A percentile compares a stretch with the other conserved stretches of the same genome.
Conservation (phyloP, 176 grass and related monocot genomes). For the Chloris gayana region DNA sequence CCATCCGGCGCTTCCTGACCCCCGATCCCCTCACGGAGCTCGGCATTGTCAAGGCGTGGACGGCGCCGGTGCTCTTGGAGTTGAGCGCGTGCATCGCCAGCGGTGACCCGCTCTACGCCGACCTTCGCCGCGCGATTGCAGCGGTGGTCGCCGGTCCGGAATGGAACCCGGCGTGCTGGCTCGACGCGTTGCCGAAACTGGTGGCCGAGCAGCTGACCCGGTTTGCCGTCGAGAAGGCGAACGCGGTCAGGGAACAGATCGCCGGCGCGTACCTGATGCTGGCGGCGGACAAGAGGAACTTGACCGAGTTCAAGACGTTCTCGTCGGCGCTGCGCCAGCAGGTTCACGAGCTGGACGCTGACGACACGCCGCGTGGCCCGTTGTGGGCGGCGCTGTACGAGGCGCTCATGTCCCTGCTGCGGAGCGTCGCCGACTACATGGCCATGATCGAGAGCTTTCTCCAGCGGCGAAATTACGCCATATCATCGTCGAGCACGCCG, state of each 20-base stretch:
- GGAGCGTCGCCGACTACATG: neutral
- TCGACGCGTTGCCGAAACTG: neutral
- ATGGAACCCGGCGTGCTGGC: neutral
- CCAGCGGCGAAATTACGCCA: neutral
- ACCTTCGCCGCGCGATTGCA: constrained; percentile 30
- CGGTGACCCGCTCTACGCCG: constrained; percentile 26
- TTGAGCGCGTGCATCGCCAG: constrained; percentile 35
- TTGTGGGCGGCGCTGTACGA: neutral
- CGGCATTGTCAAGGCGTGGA: neutral
- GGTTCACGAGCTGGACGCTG: neutral
- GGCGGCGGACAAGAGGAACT: neutral
- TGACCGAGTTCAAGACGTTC: neutral
- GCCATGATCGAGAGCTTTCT: neutral
- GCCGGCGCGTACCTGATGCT: neutral
- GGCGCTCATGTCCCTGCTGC: neutral
- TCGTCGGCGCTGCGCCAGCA: neutral
- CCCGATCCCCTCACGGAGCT: neutral
- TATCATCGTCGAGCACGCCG: neutral
- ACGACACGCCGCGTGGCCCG: neutral
- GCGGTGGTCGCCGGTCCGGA: neutral
- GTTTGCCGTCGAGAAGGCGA: neutral
- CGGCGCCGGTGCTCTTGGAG: constrained; percentile 39
- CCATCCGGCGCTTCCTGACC: constrained; percentile 40
- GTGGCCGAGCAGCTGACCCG: neutral
- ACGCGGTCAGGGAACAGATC: neutral